A percentile compares a stretch with the other conserved stretches of the same genome.
These are phyloP conservation scores for Imleria badia DNA, from an alignment of 768 basidiomycete species.

Conservation along the genomic window DNA sequence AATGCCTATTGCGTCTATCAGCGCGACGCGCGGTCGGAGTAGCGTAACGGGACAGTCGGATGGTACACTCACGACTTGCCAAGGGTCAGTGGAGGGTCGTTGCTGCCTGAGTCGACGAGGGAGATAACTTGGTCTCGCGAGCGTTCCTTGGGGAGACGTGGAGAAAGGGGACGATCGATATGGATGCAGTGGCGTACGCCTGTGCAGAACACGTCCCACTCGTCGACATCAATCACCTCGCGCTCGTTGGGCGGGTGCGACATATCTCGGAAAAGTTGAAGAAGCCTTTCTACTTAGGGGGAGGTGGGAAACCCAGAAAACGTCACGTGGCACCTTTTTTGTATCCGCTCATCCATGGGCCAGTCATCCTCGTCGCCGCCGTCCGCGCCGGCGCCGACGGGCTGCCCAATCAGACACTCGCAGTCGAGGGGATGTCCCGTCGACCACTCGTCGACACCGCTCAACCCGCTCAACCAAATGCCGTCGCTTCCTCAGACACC, in stretches of 20 bases:
- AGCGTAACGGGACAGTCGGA: too few relatives aligned
- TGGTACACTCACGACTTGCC: constrained; percentile 4
- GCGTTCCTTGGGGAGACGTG: constrained; percentile 12
- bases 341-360: constrained; percentile 12
- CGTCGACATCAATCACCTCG: constrained; percentile 31
- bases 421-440: constrained; percentile 55
- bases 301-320: background rate
- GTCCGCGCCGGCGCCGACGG: constrained; percentile 1
- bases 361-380: constrained; percentile 17
- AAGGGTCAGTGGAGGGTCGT: background rate
- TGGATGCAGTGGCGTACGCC: constrained; percentile 18
- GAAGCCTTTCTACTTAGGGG: background rate
- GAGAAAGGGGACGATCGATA: constrained; percentile 13
- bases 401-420: constrained; percentile 46
- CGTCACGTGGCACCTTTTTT: constrained; percentile 13
- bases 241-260: background rate
- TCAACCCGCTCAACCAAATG: constrained; percentile 86
- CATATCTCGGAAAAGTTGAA: background rate
- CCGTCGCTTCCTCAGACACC: constrained; percentile 75
- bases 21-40: background rate
- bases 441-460: constrained; percentile 43
- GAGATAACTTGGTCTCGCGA: constrained; percentile 1
- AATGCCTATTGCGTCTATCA: background rate
- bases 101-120: constrained; percentile 18
- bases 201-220: constrained; percentile 18